Base-by-base conservation (phyloP, 176 grass and related monocot genomes). In the Saccharum officinarum region DNA sequence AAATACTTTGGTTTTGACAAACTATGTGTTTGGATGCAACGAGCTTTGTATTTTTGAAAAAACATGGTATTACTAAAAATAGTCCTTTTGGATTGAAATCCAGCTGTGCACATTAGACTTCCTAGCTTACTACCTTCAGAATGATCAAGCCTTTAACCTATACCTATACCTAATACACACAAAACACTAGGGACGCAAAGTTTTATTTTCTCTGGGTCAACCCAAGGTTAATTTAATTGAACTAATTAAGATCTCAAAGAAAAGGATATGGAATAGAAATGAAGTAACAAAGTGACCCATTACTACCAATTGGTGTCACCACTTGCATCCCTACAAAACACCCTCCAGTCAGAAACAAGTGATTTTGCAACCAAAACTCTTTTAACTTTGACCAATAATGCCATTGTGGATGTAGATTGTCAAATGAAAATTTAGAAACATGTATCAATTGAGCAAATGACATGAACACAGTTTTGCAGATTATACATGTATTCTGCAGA, bases 31-130 rank as follows among this genome's bases (percentile, higher is more conserved):
- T 52, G 49, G 49, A 52, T 17, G 50, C 50, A 54, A 7, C 2
- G 5, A 54, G 50, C 16, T 54, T 54, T 54, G 17, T 7, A 54
- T 18, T 20, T 20, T 54, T 18, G 17, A 54, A 55, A 55, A 47
- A 55, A 55, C 7, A 22, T 55, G 52, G 17, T 54, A 20, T 7
- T 54, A 54, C 50, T 54, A 54, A 17, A 52, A 52, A 18, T 52
- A 52, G 6, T 54, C 50, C 17, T 54, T 20, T 54, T 20, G 16
- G 50, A 54, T 5, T 39, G 45, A 66, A 84, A 52, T 84, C 20
- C 61, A 77, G 73, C 73, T 85, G n/a, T 68, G 13, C 28, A 74
- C 11, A 1, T 5, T 65, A 83, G 13, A 31, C 82, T 76, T 67
- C 30, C 49, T 30, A 20, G 63, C 7, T 26, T 52, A 22, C 55